Evolutionary conservation across 768 basidiomycete species (phyloP).

Genomic region (Mrakia blollopis): DNA sequence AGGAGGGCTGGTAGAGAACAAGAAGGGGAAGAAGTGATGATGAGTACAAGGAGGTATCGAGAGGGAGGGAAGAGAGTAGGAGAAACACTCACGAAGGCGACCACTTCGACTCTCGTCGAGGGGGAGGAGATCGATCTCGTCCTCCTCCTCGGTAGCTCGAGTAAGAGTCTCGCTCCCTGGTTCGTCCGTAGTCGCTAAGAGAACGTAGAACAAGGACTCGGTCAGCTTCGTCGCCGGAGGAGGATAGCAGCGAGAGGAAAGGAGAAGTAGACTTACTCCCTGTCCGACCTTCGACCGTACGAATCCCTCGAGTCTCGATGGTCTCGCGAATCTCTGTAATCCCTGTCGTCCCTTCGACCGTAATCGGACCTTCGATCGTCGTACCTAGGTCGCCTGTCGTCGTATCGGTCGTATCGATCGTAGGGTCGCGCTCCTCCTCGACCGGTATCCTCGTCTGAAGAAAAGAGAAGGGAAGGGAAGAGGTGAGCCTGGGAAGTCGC

Average conservation of each 20-base stretch:
- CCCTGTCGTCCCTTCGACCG: constrained; percentile 65
- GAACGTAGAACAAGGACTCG: not conserved
- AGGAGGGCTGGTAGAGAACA: not conserved
- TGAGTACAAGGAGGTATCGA: not conserved
- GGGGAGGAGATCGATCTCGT: constrained; percentile 17
- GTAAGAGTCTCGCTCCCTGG: constrained; percentile 11
- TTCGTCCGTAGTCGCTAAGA: constrained; percentile 25
- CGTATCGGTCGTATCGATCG: constrained; percentile 28
- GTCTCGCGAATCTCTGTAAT: constrained; percentile 47
- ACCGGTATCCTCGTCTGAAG: constrained; percentile 11
- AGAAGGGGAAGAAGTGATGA: not conserved
- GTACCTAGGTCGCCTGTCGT: constrained; percentile 29
- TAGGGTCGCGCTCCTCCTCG: constrained; percentile 20
- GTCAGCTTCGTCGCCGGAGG: too few relatives aligned
- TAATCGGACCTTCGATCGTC: constrained; percentile 48
- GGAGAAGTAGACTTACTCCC: not conserved
- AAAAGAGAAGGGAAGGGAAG: too few relatives aligned
- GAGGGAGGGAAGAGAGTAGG: too few relatives aligned
- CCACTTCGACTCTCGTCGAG: constrained; percentile 5
- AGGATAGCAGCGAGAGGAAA: not conserved
- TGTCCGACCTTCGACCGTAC: constrained; percentile 1
- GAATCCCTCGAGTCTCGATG: constrained; percentile 8
- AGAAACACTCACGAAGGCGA: constrained; percentile 8
- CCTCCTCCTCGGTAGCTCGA: constrained; percentile 1
- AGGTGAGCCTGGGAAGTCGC: not conserved